Evolutionary conservation across 768 basidiomycete genomes (phyloP), one percentile per base, ranked within the genome.

Genomic region (Boletellus ananas): DNA sequence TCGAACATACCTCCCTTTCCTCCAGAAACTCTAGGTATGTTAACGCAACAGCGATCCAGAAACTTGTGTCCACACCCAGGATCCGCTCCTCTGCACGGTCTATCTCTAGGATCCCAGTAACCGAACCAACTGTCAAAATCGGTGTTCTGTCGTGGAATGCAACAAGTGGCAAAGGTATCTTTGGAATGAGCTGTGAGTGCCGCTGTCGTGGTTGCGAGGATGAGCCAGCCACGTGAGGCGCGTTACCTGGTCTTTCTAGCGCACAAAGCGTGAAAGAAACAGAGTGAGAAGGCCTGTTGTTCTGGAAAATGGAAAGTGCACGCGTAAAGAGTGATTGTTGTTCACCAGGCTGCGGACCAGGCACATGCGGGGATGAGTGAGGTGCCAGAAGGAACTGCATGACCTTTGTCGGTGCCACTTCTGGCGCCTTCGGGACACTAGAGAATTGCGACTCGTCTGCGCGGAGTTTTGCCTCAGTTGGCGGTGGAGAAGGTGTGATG

Each of bases 21-120:
- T 79, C 79, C 58, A 91, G 65, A 59, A 88, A 91, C 51, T 87
- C 87, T 12, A 88, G 66, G 63, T 90, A 92, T 3, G 86, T 83
- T 58, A 90, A 63, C 0, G 83, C 83, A 35, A 87, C 72, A 1
- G 86, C 79, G 39, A 92, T 74, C 83, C 87, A 91, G 61, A 91
- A 91, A 46, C 82, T 82, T 23, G 78, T 77, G 42, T 89, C 85
- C 25, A 92, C 79, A 13, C 88, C 90, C 20, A 89, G 60, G 27
- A 74, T 65, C 16, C 70, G 65, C 45, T 81, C 80, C 51, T 85
- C 78, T 4, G 71, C 67, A 44, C 71, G 66, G 34, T 89, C 79
- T 34, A 91, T 66, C 61, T 86, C 85, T 34, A 91, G 67, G 31
- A 81, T 46, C 5, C 89, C 88, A 1, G 76, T 80, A 7, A 79